Conservation (phyloP, 2,329 filamentous ascomycete species). For the Lasiodiplodia sp. region DNA sequence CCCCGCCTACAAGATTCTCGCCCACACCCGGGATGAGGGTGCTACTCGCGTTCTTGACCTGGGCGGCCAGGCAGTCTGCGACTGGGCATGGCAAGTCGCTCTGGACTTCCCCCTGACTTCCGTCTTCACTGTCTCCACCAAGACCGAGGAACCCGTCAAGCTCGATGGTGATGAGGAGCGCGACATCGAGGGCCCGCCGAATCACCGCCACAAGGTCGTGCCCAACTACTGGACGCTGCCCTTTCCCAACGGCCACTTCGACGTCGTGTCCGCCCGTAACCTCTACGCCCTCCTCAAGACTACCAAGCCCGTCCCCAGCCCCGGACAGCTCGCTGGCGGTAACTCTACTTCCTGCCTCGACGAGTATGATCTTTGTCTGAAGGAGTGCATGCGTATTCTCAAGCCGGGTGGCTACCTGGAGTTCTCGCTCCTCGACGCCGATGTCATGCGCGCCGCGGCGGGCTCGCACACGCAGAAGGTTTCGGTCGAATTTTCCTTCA, state of each 20-base stretch:
- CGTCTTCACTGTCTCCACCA: slow-evolving; percentile 84
- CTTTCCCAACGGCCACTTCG: slow-evolving; percentile 86
- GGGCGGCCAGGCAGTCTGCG: slow-evolving; percentile 81
- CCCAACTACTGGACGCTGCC: slow-evolving; percentile 80
- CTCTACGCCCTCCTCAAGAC: slow-evolving; percentile 83
- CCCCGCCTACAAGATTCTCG: slow-evolving; percentile 50
- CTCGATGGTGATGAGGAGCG: slow-evolving; percentile 51
- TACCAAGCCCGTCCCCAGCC: slow-evolving; percentile 56
- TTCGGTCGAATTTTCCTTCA: slow-evolving; percentile 90
- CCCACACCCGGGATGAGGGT: slow-evolving; percentile 69
- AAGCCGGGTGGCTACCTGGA: slow-evolving; percentile 94
- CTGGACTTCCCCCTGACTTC: slow-evolving; percentile 84
- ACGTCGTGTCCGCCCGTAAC: slow-evolving; percentile 87
- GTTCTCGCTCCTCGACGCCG: slow-evolving; percentile 87
- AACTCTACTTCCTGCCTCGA: slow-evolving; percentile 54
- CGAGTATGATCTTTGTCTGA: slow-evolving; percentile 86
- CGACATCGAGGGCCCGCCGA: slow-evolving; percentile 76
- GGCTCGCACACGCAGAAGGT: slow-evolving; percentile 81
- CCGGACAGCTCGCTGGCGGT: slow-evolving; percentile 31
- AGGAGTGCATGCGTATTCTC: slow-evolving; percentile 87
- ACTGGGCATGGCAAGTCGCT: slow-evolving; percentile 96
- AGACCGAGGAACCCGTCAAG: slow-evolving; percentile 45
- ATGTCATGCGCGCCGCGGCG: slow-evolving; percentile 84
- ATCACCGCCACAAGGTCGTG: slow-evolving; percentile 85
- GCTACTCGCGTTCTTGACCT: slow-evolving; percentile 81